phyloP scores from a whole-genome alignment of 148 eudicot genomes.

The Pharnaceum exiguum region DNA sequence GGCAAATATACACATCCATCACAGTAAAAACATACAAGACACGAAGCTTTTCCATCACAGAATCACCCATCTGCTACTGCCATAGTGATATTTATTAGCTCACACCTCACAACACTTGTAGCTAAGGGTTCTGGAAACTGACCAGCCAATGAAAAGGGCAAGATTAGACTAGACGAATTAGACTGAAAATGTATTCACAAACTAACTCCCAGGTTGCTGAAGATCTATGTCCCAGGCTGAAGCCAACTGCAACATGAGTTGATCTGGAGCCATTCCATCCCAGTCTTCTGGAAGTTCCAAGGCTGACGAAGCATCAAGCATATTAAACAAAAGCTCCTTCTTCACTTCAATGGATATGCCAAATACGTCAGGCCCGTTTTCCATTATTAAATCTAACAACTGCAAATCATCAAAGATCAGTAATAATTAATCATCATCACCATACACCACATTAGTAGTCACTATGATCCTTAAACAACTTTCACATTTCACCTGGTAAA shows the following conservation, averaged over 20 bases:
- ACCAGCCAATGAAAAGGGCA: slow-evolving; percentile 4
- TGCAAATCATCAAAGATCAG: slow-evolving; percentile 17
- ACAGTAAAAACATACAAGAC: no score
- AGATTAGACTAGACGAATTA: background rate
- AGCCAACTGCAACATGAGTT: slow-evolving; percentile 80
- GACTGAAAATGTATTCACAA: background rate
- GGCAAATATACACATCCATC: no score
- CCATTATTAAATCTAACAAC: slow-evolving; percentile 64
- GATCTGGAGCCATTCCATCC: slow-evolving; percentile 88
- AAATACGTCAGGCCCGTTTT: slow-evolving; percentile 74
- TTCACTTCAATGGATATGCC: slow-evolving; percentile 63
- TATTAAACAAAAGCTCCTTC: slow-evolving; percentile 64
- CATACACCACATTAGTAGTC: no score
- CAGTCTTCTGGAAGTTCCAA: slow-evolving; percentile 80
- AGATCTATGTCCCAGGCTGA: slow-evolving; percentile 86
- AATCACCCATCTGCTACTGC: background rate
- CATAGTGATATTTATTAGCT: background rate
- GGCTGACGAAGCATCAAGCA: slow-evolving; percentile 61
- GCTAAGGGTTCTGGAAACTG: slow-evolving; percentile 5
- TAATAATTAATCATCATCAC: no score
- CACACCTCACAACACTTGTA: background rate
- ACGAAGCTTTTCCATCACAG: no score
- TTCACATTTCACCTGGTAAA: background rate
- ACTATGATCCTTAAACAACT: no score
- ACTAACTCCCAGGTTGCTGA: slow-evolving; percentile 54